Conservation (phyloP, 495 filamentous ascomycete species). For the Penicillium nucicola region DNA sequence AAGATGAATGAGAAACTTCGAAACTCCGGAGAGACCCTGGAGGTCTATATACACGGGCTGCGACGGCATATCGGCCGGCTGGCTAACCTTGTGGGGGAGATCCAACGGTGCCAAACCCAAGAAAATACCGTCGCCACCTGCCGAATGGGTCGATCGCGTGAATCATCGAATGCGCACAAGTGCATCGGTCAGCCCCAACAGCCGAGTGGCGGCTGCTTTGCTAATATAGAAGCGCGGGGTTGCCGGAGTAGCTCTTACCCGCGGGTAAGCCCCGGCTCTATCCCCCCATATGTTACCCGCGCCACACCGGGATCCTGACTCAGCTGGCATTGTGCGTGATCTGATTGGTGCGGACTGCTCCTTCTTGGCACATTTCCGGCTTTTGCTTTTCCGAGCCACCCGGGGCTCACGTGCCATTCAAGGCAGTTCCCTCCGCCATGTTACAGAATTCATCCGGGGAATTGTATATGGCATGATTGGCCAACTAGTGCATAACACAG, state of each 20-base stretch:
- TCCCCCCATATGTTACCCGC: neutral
- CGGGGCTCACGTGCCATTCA: neutral
- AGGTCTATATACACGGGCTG: conserved; percentile 22
- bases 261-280: conserved; percentile 3
- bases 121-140: conserved; percentile 16
- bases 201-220: conserved; percentile 6
- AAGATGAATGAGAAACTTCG: neutral
- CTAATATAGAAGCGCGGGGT: conserved; percentile 2
- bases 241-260: conserved; percentile 8
- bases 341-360: neutral
- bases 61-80: conserved; percentile 31
- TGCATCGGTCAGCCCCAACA: conserved; percentile 5
- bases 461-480: too few species aligned
- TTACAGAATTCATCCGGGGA: neutral
- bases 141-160: conserved; percentile 12
- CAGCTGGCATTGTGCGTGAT: neutral
- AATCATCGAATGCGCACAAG: neutral
- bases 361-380: neutral
- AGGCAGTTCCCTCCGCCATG: too few species aligned
- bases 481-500: too few species aligned
- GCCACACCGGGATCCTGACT: neutral
- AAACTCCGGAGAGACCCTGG: neutral
- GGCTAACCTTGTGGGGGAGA: conserved; percentile 12
- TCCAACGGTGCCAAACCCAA: conserved; percentile 5
- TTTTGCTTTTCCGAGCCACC: neutral